phyloP scores from a whole-genome alignment of 208 protist species.

The Acanthamoeba sp. region DNA sequence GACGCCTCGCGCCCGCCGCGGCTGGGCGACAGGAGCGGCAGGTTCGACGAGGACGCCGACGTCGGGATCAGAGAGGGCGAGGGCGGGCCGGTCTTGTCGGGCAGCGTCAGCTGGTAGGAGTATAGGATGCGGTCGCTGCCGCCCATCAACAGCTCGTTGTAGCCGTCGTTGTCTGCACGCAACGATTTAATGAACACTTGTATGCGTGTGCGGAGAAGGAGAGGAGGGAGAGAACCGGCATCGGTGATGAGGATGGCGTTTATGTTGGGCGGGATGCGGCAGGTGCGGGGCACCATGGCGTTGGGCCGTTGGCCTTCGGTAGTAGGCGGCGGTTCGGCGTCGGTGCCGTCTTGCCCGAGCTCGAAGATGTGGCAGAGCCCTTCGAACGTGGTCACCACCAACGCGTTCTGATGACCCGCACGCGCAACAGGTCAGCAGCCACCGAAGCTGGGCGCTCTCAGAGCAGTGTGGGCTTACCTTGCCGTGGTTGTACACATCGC shows the following conservation, averaged over 20 bases:
- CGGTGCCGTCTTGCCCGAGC: background rate
- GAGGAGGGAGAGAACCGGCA: background rate
- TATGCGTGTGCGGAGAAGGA: too few species aligned
- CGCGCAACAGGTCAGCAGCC: background rate
- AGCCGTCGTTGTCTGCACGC: conserved; percentile 13
- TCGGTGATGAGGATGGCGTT: conserved; percentile 46
- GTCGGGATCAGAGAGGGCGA: background rate
- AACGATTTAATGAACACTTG: too few species aligned
- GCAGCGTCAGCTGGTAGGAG: background rate
- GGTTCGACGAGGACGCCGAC: background rate
- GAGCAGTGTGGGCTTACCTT: background rate
- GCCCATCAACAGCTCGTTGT: conserved; percentile 25
- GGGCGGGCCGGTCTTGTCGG: background rate
- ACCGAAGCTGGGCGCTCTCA: too few species aligned
- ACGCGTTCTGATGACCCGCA: background rate
- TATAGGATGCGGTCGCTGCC: conserved; percentile 39
- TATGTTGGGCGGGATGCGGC: conserved; percentile 1
- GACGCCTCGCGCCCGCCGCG: background rate
- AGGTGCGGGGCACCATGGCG: background rate
- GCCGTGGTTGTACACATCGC: conserved; percentile 50
- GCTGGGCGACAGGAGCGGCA: background rate
- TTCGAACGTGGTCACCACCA: conserved; percentile 67
- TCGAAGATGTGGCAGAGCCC: conserved; percentile 32
- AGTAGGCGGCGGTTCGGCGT: background rate
- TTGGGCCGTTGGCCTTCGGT: background rate